These are phyloP conservation scores for Nasturtium officinale DNA, from an alignment of 345 rosid species.

Conservation along the genomic window DNA sequence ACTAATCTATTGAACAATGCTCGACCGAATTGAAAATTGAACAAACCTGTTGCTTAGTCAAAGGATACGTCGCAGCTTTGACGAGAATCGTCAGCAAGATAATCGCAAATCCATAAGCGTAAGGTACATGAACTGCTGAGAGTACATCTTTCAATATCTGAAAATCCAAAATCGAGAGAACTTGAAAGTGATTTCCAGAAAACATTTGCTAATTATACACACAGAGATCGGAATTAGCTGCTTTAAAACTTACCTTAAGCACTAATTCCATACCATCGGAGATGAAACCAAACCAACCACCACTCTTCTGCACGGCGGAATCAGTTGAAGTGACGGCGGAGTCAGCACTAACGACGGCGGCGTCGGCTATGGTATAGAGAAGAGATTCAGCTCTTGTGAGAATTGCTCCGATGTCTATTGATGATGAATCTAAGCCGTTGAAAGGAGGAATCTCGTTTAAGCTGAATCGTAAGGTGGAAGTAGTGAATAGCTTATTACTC, in stretches of 20 bases:
- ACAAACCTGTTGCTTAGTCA: slow-evolving; percentile 86
- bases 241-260: slow-evolving; percentile 61
- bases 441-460: slow-evolving; percentile 75
- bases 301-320: slow-evolving; percentile 63
- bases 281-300: slow-evolving; percentile 94
- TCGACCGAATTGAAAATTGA: not conserved
- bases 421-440: slow-evolving; percentile 49
- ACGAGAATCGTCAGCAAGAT: slow-evolving; percentile 87
- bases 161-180: not conserved
- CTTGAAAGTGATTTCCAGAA: slow-evolving; percentile 5
- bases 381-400: slow-evolving; percentile 68
- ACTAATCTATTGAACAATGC: not conserved
- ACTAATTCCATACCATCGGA: slow-evolving; percentile 87
- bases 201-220: not conserved
- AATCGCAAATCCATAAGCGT: slow-evolving; percentile 90
- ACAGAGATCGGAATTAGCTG: slow-evolving; percentile 10
- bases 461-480: slow-evolving; percentile 60
- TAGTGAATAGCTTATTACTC: slow-evolving; percentile 44
- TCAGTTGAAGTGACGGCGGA: slow-evolving; percentile 53
- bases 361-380: slow-evolving; percentile 82
- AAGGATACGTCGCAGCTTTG: slow-evolving; percentile 74
- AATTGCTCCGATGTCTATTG: slow-evolving; percentile 55
- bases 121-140: slow-evolving; percentile 78
- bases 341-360: slow-evolving; percentile 64
- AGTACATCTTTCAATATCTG: slow-evolving; percentile 88